A percentile compares a stretch with the other conserved stretches of the same genome.
Evolutionary conservation across 495 filamentous ascomycete species (phyloP).

Genomic region (Trichoderma reesei): DNA sequence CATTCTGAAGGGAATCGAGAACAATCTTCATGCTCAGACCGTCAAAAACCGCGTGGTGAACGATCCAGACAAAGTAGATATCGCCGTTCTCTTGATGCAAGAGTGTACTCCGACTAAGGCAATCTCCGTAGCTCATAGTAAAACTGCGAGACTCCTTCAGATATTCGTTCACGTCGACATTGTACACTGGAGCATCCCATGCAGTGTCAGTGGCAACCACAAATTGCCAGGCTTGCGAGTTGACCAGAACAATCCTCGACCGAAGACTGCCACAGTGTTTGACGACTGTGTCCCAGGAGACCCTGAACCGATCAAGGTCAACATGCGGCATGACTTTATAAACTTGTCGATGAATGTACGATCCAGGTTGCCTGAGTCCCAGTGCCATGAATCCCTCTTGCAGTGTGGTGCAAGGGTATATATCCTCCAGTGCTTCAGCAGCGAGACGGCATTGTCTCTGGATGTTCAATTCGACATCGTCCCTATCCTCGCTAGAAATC

Average conservation of each 20-base stretch:
- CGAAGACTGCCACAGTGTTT: constrained; percentile 52
- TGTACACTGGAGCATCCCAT: neutral
- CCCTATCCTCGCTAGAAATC: neutral
- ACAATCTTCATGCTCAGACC: constrained; percentile 8
- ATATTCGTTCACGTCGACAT: neutral
- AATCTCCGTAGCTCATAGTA: constrained; percentile 4
- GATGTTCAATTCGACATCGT: neutral
- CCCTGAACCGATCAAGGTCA: constrained; percentile 33
- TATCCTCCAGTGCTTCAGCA: neutral
- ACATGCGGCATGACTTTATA: constrained; percentile 32
- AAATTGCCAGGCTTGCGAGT: constrained; percentile 17
- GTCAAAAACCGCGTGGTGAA: constrained; percentile 12
- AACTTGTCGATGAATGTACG: constrained; percentile 33
- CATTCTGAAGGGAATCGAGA: neutral
- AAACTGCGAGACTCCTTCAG: neutral
- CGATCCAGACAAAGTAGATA: constrained; percentile 9
- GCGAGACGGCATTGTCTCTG: neutral
- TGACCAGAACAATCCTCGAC: constrained; percentile 32
- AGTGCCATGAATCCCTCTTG: constrained; percentile 45
- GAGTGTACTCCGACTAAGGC: neutral
- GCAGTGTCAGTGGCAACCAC: constrained; percentile 13
- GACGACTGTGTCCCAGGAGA: constrained; percentile 43
- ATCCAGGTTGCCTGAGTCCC: constrained; percentile 27
- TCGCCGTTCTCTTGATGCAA: constrained; percentile 2
- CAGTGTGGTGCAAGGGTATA: constrained; percentile 42